Base-by-base conservation (phyloP, 129 eudicot genomes). In the Smallanthus sonchifolius region DNA sequence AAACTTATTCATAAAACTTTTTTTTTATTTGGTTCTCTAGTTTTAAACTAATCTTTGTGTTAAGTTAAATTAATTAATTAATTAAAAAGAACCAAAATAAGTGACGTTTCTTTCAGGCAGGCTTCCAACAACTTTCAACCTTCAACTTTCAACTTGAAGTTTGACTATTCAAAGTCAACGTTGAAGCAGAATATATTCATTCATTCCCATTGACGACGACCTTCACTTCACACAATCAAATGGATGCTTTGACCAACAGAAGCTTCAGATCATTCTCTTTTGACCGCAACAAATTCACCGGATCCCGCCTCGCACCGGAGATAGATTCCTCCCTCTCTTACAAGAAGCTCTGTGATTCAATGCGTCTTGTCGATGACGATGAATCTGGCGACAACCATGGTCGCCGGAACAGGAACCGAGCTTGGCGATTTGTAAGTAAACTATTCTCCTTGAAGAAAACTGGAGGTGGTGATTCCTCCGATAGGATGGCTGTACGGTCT, bases 361-460 rank as follows among this genome's bases (percentile, higher is more conserved):
- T 24, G 34, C 35, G 63, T 7, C 13, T 56, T 4, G 35, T 34
- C 0, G 67, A 14, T 14, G 67, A 14, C 19, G 39, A 30, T 60
- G 65, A 60, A 56, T 20, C 15, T 6, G 17, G 15, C 40, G 6
- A 61, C 40, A 34, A 61, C 34, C 39, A 60, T 13, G 42, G 16
- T 3, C 19, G 39, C 24, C 42, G 39, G 43, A 61, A 34, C 20
- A 61, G 9, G 5, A 61, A 36, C 9, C 67, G 67, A 34, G 67
- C 67, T 34, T 61, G 67, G 67, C 40, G 67, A 14, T 61, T 13
- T 61, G 20, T 61, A 7, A 61, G 67, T 35, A 61, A 61, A 35
- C 2, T 61, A 3, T 34, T 61, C 19, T 61, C 20, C 5, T 14
- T 6, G 43, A 61, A 34, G 42, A 61, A 35, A 61, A 10, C 67